phyloP scores from a whole-genome alignment of 108 stramenopile species.

The Cyclotella atomus region DNA sequence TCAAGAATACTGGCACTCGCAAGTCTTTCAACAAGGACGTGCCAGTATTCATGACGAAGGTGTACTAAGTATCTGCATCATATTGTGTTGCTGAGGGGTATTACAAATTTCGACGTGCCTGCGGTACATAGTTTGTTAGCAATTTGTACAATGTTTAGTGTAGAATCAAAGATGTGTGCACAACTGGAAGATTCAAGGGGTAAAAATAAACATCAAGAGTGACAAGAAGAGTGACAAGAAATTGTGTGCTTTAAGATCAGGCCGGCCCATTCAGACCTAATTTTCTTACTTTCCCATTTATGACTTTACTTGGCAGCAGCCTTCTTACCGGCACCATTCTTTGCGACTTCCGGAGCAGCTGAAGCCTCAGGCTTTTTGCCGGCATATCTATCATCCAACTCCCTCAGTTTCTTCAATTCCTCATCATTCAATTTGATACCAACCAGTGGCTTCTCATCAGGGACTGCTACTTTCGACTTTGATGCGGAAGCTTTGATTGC shows the following conservation, averaged over 20 bases:
- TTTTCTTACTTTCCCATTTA: too few relatives aligned
- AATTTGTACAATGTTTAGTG: too few relatives aligned
- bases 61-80: constrained; percentile 4
- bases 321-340: neutral
- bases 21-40: neutral
- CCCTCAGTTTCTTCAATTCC: constrained; percentile 6
- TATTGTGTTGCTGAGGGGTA: too few relatives aligned
- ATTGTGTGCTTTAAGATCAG: too few relatives aligned
- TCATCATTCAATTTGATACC: constrained; percentile 18
- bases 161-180: too few relatives aligned
- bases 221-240: too few relatives aligned
- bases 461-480: neutral
- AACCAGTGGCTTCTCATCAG: constrained; percentile 2
- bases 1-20: neutral
- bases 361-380: constrained; percentile 12
- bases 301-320: neutral
- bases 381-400: constrained; percentile 13
- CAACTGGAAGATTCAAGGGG: too few relatives aligned
- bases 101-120: too few relatives aligned
- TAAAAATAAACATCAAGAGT: too few relatives aligned
- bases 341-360: neutral
- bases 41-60: constrained; percentile 1
- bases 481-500: neutral
- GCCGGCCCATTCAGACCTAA: too few relatives aligned
- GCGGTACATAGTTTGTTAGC: too few relatives aligned